A percentile compares a stretch with the other conserved stretches of the same genome.
phyloP scores from a whole-genome alignment of 305 asterid genomes.

The Fraxinus floribunda region DNA sequence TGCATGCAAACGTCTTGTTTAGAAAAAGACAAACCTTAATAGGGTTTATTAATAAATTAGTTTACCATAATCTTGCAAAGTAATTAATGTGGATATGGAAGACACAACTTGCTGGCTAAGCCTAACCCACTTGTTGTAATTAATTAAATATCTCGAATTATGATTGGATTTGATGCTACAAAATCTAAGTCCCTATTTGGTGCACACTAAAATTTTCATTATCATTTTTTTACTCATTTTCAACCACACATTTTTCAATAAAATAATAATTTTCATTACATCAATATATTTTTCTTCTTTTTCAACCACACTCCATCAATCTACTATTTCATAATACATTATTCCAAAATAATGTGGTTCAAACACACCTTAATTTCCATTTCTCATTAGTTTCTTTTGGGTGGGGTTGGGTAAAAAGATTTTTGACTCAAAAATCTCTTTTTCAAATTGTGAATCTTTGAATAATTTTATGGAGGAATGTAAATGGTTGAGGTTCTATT shows the following conservation, averaged over 20 bases:
- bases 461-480: neutral
- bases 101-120: neutral
- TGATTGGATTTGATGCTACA: neutral
- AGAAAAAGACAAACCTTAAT: neutral
- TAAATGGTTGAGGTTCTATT: neutral
- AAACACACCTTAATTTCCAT: neutral
- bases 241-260: no score
- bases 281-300: no score
- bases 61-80: neutral
- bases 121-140: neutral
- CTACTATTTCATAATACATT: no score
- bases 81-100: neutral
- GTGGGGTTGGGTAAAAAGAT: neutral
- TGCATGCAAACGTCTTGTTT: neutral
- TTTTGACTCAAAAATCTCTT: neutral
- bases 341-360: no score
- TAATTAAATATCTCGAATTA: neutral
- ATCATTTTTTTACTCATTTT: no score
- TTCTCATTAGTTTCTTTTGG: neutral
- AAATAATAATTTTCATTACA: no score
- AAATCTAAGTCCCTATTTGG: neutral
- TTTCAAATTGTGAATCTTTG: neutral
- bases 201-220: no score
- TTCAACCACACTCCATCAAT: no score
- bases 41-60: neutral